phyloP scores from a whole-genome alignment of 1,284 basidiomycete genomes.

The Singerocomus rubriflavus region DNA sequence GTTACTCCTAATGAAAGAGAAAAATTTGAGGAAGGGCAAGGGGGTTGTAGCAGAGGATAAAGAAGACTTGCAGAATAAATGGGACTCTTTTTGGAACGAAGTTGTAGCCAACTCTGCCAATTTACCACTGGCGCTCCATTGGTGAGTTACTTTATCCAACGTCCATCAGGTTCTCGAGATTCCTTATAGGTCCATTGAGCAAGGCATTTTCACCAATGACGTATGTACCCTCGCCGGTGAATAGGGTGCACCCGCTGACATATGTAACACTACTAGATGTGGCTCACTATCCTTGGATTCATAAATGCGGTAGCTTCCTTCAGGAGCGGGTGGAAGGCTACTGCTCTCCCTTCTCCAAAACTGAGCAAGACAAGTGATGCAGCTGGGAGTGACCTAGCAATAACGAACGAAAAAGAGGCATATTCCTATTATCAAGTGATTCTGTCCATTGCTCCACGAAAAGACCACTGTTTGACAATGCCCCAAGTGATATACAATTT shows the following conservation, averaged over 20 bases:
- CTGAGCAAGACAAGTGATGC: neutral
- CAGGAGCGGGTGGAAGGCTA: slow-evolving; percentile 73
- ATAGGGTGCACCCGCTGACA: neutral
- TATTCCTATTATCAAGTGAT: slow-evolving; percentile 6
- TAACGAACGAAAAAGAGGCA: slow-evolving; percentile 11
- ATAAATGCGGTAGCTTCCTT: slow-evolving; percentile 65
- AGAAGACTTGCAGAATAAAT: slow-evolving; percentile 54
- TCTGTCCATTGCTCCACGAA: neutral
- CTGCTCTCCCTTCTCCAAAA: slow-evolving; percentile 42
- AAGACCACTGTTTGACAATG: neutral
- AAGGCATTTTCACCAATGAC: slow-evolving; percentile 62
- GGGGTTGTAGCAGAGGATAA: slow-evolving; percentile 49
- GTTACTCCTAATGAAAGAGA: slow-evolving; percentile 52
- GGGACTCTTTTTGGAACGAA: slow-evolving; percentile 73
- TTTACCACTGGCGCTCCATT: slow-evolving; percentile 79
- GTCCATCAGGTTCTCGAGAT: slow-evolving; percentile 1
- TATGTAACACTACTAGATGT: slow-evolving; percentile 41
- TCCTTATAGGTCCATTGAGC: slow-evolving; percentile 58
- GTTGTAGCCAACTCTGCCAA: slow-evolving; percentile 72
- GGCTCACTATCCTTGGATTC: slow-evolving; percentile 61
- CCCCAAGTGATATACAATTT: neutral
- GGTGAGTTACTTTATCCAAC: slow-evolving; percentile 47
- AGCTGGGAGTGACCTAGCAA: slow-evolving; percentile 4
- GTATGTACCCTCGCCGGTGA: slow-evolving; percentile 35
- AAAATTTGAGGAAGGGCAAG: slow-evolving; percentile 56